Evolutionary conservation across 169 alveolate species (phyloP).

Genomic region (Cryptosporidium sp.): DNA sequence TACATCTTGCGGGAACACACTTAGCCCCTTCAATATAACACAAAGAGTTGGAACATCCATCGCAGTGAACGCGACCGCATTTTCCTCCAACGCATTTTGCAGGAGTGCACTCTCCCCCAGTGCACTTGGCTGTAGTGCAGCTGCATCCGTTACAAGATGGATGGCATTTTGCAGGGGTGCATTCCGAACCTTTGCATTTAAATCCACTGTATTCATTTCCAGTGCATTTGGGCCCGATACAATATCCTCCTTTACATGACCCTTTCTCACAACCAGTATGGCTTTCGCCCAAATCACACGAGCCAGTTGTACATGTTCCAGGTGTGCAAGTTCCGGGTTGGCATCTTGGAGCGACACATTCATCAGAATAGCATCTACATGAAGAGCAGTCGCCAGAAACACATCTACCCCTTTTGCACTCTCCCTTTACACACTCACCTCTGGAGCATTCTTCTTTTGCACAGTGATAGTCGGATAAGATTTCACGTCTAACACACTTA

Average conservation of each 20-base stretch:
- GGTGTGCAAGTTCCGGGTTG: slow-evolving; percentile 44
- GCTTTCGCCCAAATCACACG: slow-evolving; percentile 1
- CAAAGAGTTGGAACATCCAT: not conserved
- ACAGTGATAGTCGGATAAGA: slow-evolving; percentile 27
- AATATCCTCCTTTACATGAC: slow-evolving; percentile 41
- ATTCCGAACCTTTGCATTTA: slow-evolving; percentile 41
- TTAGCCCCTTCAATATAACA: slow-evolving; percentile 16
- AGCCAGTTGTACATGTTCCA: slow-evolving; percentile 29
- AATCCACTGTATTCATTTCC: slow-evolving; percentile 28
- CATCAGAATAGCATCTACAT: slow-evolving; percentile 1
- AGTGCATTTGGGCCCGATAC: slow-evolving; percentile 35
- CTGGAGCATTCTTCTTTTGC: slow-evolving; percentile 25
- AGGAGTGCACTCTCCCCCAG: slow-evolving; percentile 26
- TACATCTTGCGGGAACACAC: slow-evolving; percentile 50
- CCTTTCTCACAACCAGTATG: slow-evolving; percentile 23
- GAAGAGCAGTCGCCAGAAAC: slow-evolving; percentile 16
- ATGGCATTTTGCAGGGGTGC: slow-evolving; percentile 43
- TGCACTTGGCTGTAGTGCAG: slow-evolving; percentile 50
- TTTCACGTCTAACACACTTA: slow-evolving; percentile 8
- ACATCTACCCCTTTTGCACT: slow-evolving; percentile 14
- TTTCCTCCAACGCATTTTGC: slow-evolving; percentile 56
- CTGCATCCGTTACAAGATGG: slow-evolving; percentile 21
- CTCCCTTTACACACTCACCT: slow-evolving; percentile 31
- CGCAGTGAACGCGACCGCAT: slow-evolving; percentile 21
- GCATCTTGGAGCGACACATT: slow-evolving; percentile 43